Base-by-base conservation (phyloP, 495 filamentous ascomycete genomes). In the Penicillium mononematosum region DNA sequence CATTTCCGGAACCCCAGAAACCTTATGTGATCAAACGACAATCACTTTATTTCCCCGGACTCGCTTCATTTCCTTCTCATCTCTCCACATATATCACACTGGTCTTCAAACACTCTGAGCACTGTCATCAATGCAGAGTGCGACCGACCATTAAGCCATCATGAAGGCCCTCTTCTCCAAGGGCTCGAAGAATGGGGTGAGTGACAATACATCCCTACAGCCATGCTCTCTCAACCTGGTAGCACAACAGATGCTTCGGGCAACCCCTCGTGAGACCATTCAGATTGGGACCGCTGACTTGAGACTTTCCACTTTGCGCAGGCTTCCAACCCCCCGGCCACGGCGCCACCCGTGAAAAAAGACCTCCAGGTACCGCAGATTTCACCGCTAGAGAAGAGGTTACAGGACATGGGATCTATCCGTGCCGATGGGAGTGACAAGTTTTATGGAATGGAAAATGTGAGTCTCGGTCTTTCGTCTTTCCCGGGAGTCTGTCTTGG, bases 391-490 rank as follows among this genome's bases (percentile, higher is more conserved):
- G 89, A 96, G 75, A 94, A 88, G 77, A 83, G 90, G 71, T 73
- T 97, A 31, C 80, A 83, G 59, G 89, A 92, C 70, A 83, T 90
- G 49, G 90, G 91, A 12, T 80, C 91, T 1, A 74, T 93, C 56
- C 83, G 91, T 57, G 76, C 76, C 38, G 92, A 98, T 78, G 94
- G 95, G 20, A 97, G 89, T 71, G 94, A 98, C 74, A 96, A 96
- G 78, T 98, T 96, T 75, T 98, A 93, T 78, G 94, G 95, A 3
- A 86, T 98, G 79, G 94, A 98, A 74, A 98, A 98, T 77, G 92
- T 97, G 79, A 80, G 89, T 73, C 16, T 11, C 39, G 50, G 38
- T 22, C 39, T 42, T 45, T 19, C 45, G n/a, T n/a, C n/a, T n/a
- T n/a, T n/a, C 31, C 20, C 20, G 29, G 42, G 42, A 38, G 5